These are phyloP conservation scores for Mimosa pudica DNA, from an alignment of 306 rosid genomes.

Conservation along the genomic window DNA sequence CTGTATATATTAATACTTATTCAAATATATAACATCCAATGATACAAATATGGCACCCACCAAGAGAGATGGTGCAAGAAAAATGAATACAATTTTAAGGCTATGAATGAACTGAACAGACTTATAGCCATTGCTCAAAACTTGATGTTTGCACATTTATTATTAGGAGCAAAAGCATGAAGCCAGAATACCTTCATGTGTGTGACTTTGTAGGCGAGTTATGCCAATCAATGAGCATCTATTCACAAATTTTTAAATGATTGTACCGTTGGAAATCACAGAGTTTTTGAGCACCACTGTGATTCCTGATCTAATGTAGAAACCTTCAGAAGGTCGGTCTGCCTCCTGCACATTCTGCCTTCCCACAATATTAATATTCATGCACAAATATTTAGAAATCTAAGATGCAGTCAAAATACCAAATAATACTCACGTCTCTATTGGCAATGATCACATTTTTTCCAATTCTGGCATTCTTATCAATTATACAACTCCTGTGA, in stretches of 20 bases:
- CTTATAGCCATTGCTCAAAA: background rate
- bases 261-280: constrained; percentile 7
- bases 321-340: constrained; percentile 47
- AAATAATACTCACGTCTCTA: constrained; percentile 48
- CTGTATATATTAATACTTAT: background rate
- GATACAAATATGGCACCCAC: background rate
- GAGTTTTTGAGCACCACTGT: constrained; percentile 21
- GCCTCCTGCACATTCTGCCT: constrained; percentile 57
- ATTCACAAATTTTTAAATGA: constrained; percentile 27
- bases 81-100: background rate
- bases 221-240: constrained; percentile 17
- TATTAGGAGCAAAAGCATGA: constrained; percentile 33
- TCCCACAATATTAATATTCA: constrained; percentile 11
- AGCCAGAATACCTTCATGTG: background rate
- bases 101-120: constrained; percentile 3
- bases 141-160: constrained; percentile 25
- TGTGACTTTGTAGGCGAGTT: constrained; percentile 22
- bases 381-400: background rate
- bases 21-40: background rate
- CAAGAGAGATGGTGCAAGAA: background rate
- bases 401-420: background rate
- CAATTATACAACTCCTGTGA: constrained; percentile 58
- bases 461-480: constrained; percentile 60
- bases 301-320: constrained; percentile 58
- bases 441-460: constrained; percentile 51